phyloP scores from a whole-genome alignment of 2,329 filamentous ascomycete species.

The Fusarium tjaetaba region DNA sequence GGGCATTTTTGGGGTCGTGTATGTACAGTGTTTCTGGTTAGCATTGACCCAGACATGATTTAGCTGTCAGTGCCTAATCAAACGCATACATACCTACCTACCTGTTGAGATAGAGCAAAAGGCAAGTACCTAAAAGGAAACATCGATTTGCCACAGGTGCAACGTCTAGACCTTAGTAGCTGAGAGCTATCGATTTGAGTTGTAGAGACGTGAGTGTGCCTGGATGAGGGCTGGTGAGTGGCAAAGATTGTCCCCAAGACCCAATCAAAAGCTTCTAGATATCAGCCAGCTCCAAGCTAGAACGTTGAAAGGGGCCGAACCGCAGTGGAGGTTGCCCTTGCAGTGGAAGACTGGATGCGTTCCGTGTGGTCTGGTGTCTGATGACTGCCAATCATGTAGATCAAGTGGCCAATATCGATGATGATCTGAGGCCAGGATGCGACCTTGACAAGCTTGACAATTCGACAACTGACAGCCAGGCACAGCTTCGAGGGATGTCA shows the following conservation, averaged over 20 bases:
- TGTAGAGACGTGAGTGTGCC: conserved; percentile 18
- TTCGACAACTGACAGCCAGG: conserved; percentile 3
- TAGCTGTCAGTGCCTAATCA: background rate
- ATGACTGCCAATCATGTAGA: conserved; percentile 23
- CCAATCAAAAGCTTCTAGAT: conserved; percentile 23
- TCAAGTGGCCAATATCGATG: conserved; percentile 26
- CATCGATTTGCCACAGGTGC: background rate
- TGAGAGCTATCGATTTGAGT: background rate
- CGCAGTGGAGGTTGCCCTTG: conserved; percentile 38
- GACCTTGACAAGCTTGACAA: conserved; percentile 23
- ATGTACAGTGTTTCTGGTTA: background rate
- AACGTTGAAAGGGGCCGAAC: conserved; percentile 34
- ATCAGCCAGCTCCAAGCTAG: conserved; percentile 14
- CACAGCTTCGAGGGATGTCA: conserved; percentile 13
- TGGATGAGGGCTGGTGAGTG: conserved; percentile 17
- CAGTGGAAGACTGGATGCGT: conserved; percentile 29
- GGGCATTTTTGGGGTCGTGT: background rate
- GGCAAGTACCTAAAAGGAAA: background rate
- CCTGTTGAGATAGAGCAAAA: background rate
- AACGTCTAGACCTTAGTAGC: background rate
- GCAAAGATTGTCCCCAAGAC: background rate
- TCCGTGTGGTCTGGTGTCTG: conserved; percentile 29
- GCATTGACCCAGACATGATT: background rate
- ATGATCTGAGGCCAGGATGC: conserved; percentile 36
- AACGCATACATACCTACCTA: background rate